Percentiles rank a stretch among this genome's conserved stretches.
phyloP scores from a whole-genome alignment of 805 yeast species.

The Candida easanensis region DNA sequence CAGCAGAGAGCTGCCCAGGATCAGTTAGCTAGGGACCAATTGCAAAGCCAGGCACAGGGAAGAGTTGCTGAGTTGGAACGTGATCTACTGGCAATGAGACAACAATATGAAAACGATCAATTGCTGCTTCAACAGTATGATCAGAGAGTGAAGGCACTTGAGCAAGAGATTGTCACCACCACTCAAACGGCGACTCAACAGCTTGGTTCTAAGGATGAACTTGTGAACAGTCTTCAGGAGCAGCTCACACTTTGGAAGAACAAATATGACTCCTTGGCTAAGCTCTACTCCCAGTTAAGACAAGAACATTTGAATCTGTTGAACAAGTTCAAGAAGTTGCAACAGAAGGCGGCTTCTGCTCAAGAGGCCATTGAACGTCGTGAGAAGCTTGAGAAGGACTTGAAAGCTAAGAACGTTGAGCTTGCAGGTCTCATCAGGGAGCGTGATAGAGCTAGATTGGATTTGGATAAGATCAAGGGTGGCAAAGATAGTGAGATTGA shows the following conservation, averaged over 20 bases:
- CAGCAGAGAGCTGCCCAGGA: constrained; percentile 71
- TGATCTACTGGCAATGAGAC: constrained; percentile 68
- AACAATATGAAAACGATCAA: constrained; percentile 86
- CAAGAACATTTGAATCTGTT: constrained; percentile 85
- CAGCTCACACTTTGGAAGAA: constrained; percentile 77
- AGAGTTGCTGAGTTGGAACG: constrained; percentile 79
- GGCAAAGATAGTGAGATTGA: constrained; percentile 64
- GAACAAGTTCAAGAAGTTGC: constrained; percentile 73
- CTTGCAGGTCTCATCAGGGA: constrained; percentile 86
- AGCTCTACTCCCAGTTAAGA: constrained; percentile 84
- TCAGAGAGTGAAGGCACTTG: constrained; percentile 76
- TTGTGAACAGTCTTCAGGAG: constrained; percentile 62
- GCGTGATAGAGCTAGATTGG: constrained; percentile 84
- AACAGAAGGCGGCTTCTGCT: constrained; percentile 84
- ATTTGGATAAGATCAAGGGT: constrained; percentile 67
- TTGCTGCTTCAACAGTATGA: constrained; percentile 83
- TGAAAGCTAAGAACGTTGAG: constrained; percentile 82
- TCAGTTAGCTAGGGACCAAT: constrained; percentile 62
- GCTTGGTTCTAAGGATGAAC: constrained; percentile 72
- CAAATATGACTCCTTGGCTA: constrained; percentile 87
- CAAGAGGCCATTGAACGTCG: constrained; percentile 86
- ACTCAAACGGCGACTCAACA: constrained; percentile 69
- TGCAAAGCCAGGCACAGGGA: constrained; percentile 72
- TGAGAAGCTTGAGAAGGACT: constrained; percentile 76
- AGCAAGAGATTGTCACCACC: constrained; percentile 61